These are phyloP conservation scores for Mortierella sp. DNA, from an alignment of 371 early-diverging fungal genomes.

Conservation along the genomic window DNA sequence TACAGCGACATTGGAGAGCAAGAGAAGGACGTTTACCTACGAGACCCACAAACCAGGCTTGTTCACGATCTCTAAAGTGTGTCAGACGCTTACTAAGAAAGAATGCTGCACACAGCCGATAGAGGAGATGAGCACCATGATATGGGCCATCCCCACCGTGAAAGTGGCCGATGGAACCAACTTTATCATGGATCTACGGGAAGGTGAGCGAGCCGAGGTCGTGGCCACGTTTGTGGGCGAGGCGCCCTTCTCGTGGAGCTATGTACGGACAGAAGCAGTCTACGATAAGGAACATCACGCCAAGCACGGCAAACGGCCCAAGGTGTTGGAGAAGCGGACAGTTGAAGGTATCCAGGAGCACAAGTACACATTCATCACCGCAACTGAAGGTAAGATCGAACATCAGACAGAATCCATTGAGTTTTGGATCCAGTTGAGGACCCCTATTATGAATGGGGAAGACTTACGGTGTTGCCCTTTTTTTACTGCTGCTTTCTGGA, in stretches of 20 bases:
- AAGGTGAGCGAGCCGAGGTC: constrained; percentile 40
- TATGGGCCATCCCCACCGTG: constrained; percentile 48
- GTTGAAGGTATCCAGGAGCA: constrained; percentile 17
- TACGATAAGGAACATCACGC: constrained; percentile 31
- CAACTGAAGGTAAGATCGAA: constrained; percentile 30
- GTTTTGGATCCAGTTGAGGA: background rate
- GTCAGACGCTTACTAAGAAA: constrained; percentile 38
- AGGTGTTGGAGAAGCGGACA: constrained; percentile 11
- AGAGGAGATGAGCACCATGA: constrained; percentile 22
- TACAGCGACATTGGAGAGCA: constrained; percentile 14
- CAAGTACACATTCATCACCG: constrained; percentile 28
- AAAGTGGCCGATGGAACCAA: constrained; percentile 32
- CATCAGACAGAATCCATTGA: no score
- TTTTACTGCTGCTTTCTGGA: background rate
- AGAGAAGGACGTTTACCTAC: constrained; percentile 20
- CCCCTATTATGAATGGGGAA: no score
- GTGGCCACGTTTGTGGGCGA: constrained; percentile 44
- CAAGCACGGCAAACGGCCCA: constrained; percentile 22
- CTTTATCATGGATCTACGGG: constrained; percentile 37
- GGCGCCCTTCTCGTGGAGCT: constrained; percentile 45
- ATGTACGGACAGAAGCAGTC: constrained; percentile 29
- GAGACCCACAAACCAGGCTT: constrained; percentile 28
- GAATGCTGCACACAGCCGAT: constrained; percentile 40
- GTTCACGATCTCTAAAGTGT: constrained; percentile 36
- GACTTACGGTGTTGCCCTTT: background rate